Base-by-base conservation (phyloP, 192 early-diverging fungal species). In the Dimargaris verticillata region DNA sequence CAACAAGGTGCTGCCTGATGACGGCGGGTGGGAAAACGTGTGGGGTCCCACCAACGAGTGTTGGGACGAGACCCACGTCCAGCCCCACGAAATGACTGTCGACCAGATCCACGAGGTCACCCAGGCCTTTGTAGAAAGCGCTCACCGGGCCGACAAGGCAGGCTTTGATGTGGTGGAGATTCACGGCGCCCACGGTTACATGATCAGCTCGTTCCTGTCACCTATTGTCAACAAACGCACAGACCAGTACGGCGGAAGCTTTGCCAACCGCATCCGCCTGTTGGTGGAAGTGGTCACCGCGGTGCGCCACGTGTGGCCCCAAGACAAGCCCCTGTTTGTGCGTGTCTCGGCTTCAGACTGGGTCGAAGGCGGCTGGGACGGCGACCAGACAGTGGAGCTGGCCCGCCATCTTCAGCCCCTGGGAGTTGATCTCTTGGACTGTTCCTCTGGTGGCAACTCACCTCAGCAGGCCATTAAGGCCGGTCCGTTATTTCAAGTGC, bases 91-190 rank as follows among this genome's bases (percentile, higher is more conserved):
- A 28, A 65, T 93, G 61, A 75, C 78, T 20, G 54, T 84, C 3
- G 76, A 68, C 14, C 81, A 87, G 52, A 92, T 97, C 61, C 68
- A 78, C 13, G 60, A 70, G 5, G 71, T 87, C 55, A 70, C 81
- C 13, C 53, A 76, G 12, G 72, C 75, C 26, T 97, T 83, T 70
- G 81, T 61, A 10, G 62, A 74, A 20, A 82, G 86, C 38, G 83
- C 91, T 0, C 64, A 61, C 38, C 80, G 87, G 29, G 87, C 93
- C 0, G 67, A 77, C 38, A 72, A 79, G 59, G 92, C 91, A 5
- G 89, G 89, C 3, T 88, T 92, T 67, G 89, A 93, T 58, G 83
- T 83, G n/a, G 69, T 95, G 28, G 94, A 97, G 70, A 72, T 97
- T 24, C 92, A 95, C 60, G 80, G 72, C 53, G 91, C 94, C 3